A percentile compares a stretch with the other conserved stretches of the same genome.
These are phyloP conservation scores for Bothriochloa decipiens DNA, from an alignment of 176 grass and related monocot species.

Conservation along the genomic window DNA sequence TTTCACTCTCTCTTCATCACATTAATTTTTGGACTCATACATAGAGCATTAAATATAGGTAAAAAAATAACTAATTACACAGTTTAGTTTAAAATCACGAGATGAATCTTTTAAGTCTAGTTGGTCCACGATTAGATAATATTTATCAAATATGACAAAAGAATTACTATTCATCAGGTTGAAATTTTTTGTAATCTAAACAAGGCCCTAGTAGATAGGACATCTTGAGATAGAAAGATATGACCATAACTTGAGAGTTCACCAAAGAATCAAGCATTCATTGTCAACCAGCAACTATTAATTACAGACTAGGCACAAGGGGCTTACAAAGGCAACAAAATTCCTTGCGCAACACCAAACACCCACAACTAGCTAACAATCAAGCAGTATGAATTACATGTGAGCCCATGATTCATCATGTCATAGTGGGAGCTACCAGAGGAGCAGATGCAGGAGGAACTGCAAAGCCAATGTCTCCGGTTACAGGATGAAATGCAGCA, in stretches of 20 bases:
- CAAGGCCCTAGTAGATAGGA: conserved; percentile 35
- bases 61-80: too few relatives aligned
- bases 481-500: conserved; percentile 57
- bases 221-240: conserved; percentile 37
- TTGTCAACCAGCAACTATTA: conserved; percentile 50
- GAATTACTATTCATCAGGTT: too few relatives aligned
- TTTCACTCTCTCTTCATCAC: too few relatives aligned
- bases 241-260: conserved; percentile 40
- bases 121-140: too few relatives aligned
- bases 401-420: conserved; percentile 47
- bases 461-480: conserved; percentile 54
- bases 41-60: too few relatives aligned
- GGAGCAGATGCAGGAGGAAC: conserved; percentile 59
- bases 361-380: conserved; percentile 50
- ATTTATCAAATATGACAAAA: too few relatives aligned
- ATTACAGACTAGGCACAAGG: conserved; percentile 53
- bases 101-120: too few relatives aligned
- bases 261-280: conserved; percentile 45
- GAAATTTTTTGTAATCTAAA: too few relatives aligned
- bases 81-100: too few relatives aligned
- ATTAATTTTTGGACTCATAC: too few relatives aligned
- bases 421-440: conserved; percentile 65
- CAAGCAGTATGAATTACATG: conserved; percentile 24
- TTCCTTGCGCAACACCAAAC: conserved; percentile 35
- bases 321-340: conserved; percentile 53